Evolutionary conservation across 805 yeast species (phyloP), one percentile per base, ranked within the genome.

Genomic region (Sungouiozyma ichnusensis): DNA sequence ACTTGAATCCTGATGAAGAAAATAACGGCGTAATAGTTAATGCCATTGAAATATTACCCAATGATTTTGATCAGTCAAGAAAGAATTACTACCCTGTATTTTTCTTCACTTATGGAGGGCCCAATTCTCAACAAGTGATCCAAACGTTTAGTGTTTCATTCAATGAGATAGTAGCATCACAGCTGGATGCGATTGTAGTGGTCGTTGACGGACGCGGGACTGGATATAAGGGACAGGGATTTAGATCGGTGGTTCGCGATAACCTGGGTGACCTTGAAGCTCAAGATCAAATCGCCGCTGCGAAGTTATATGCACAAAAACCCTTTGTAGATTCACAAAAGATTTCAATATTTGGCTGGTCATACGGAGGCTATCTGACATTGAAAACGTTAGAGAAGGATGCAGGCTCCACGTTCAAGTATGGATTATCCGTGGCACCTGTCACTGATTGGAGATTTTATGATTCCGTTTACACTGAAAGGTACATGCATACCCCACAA

Each of bases 151-250:
- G 73, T 0, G 64, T 82, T 27, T 69, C 73, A 7, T 88, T 86
- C 62, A 82, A 88, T 46, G 74, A 82, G 20, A 79, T 84, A 9
- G 74, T 83, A 34, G 81, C 95, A 0, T 75, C 95, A 1, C 80
- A 79, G 51, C 68, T 84, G 48, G 72, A 81, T 53, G 85, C 94
- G 2, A 74, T 92, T 38, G 95, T 92, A 7, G 95, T 92, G 1
- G 84, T 95, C 1, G 94, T 92, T 3, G 98, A 92, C 63, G 97
- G 97, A 0, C 75, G 98, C 52, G 98, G 98, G 24, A 92, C 98
- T 1, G 97, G 97, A 0, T 85, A 71, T 62, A 85, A 79, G 64
- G 95, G 95, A 13, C 74, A 80, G 40, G 58, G 73, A 39, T 92
- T 80, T 67, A 76, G 95, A 58, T 74, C 82, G 20, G 60, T 76